A percentile compares a stretch with the other conserved stretches of the same genome.
These are phyloP conservation scores for Gentiana macrophylla DNA, from an alignment of 257 asterid species.

Conservation along the genomic window DNA sequence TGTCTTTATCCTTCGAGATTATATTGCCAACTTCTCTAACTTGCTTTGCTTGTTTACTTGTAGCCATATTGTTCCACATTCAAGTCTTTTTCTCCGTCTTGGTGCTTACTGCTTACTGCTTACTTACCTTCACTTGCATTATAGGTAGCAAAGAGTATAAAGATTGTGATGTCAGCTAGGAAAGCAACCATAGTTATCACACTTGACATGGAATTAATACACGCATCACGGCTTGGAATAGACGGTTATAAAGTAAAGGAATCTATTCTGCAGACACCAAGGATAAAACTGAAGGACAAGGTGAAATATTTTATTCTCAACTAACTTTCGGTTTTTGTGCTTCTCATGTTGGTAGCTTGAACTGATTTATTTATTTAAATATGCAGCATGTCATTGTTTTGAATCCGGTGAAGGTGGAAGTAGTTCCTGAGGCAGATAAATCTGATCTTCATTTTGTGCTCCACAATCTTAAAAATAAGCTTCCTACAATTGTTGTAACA, in stretches of 20 bases:
- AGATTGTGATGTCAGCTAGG: conserved; percentile 57
- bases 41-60: neutral
- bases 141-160: conserved; percentile 78
- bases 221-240: conserved; percentile 46
- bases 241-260: conserved; percentile 62
- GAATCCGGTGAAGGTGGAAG: conserved; percentile 44
- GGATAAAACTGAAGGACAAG: conserved; percentile 62
- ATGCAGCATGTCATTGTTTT: conserved; percentile 55
- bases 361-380: neutral
- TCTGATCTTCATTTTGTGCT: conserved; percentile 62
- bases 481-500: conserved; percentile 72
- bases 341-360: too few relatives aligned
- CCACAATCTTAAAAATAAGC: conserved; percentile 50
- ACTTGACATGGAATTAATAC: conserved; percentile 55
- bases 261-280: conserved; percentile 53
- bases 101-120: neutral
- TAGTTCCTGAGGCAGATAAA: conserved; percentile 36
- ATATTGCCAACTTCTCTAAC: neutral
- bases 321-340: neutral
- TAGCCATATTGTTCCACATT: neutral
- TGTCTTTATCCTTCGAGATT: too few relatives aligned
- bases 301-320: conserved; percentile 17
- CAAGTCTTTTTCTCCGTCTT: neutral
- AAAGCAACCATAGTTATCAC: conserved; percentile 50
- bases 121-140: conserved; percentile 16